Evolutionary conservation across 1,284 basidiomycete genomes (phyloP).

Genomic region (Sporisorium exsertum): DNA sequence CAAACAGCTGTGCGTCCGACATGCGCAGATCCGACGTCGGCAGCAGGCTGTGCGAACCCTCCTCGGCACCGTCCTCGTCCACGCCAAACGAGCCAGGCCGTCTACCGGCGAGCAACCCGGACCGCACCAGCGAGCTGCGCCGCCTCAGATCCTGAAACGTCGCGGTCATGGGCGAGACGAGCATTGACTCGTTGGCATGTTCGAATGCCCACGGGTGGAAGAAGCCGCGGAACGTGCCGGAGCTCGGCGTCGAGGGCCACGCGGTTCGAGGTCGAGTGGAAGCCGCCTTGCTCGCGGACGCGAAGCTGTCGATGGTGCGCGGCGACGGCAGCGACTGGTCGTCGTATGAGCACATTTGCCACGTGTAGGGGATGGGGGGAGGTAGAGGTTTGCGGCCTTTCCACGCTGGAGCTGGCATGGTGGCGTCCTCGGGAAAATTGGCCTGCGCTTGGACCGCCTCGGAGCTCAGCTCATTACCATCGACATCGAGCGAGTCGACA

Average conservation of each 20-base stretch:
- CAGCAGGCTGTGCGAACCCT: neutral
- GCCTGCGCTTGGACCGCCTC: neutral
- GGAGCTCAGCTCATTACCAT: neutral
- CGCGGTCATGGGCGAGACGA: conserved; percentile 39
- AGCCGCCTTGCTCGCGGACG: neutral
- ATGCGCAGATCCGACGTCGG: neutral
- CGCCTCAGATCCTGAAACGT: conserved; percentile 34
- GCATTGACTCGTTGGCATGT: conserved; percentile 33
- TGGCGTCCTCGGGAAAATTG: neutral
- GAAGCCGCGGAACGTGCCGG: conserved; percentile 35
- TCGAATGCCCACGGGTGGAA: conserved; percentile 48
- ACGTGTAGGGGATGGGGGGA: conserved; percentile 39
- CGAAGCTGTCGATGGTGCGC: conserved; percentile 23
- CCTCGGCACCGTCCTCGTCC: conserved; percentile 5
- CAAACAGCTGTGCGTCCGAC: conserved; percentile 27
- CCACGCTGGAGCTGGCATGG: conserved; percentile 37
- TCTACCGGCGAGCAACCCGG: conserved; percentile 9
- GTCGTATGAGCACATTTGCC: conserved; percentile 40
- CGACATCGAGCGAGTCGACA: neutral
- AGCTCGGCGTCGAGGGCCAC: conserved; percentile 35
- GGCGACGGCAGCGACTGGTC: conserved; percentile 47
- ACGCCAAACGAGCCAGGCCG: conserved; percentile 16
- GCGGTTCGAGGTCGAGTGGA: conserved; percentile 25
- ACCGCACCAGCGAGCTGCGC: conserved; percentile 30
- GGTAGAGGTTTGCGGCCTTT: conserved; percentile 25